Evolutionary conservation across 2,329 filamentous ascomycete genomes (phyloP).

Genomic region (Cladosporium sp.): DNA sequence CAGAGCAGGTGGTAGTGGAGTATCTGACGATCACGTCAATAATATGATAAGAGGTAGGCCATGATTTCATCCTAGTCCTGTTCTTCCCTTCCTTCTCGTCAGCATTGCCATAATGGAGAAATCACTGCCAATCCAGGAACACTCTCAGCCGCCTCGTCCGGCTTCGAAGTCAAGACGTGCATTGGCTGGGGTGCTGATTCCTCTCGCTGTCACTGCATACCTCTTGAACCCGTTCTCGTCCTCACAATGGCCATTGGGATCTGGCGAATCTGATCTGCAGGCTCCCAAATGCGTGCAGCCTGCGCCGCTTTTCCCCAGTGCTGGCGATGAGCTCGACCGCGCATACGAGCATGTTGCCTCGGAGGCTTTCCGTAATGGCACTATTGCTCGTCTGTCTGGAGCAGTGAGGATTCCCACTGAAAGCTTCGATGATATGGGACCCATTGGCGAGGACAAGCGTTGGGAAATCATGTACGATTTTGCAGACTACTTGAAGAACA

Average conservation of each 20-base stretch:
- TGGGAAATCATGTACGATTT: conserved; percentile 54
- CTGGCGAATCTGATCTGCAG: background rate
- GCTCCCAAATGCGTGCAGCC: conserved; percentile 24
- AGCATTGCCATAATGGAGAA: conserved; percentile 24
- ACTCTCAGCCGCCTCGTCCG: conserved; percentile 16
- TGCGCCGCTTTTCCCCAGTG: conserved; percentile 25
- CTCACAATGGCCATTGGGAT: background rate
- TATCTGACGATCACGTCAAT: conserved; percentile 5
- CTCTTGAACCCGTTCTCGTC: conserved; percentile 5
- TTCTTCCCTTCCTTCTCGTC: background rate
- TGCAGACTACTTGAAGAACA: conserved; percentile 44
- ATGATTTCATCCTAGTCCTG: background rate
- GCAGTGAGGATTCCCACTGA: conserved; percentile 54
- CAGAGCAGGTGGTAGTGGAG: conserved; percentile 6
- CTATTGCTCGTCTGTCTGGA: conserved; percentile 47
- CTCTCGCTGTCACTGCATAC: conserved; percentile 5
- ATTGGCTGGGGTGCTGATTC: conserved; percentile 16
- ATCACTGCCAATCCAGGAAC: conserved; percentile 20
- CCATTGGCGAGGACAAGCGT: conserved; percentile 50
- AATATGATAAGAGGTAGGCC: conserved; percentile 5
- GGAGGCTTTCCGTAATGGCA: conserved; percentile 28
- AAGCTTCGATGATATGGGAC: conserved; percentile 54
- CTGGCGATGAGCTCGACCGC: conserved; percentile 23
- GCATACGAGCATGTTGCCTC: conserved; percentile 30
- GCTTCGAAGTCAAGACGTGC: conserved; percentile 17